Evolutionary conservation across 306 rosid genomes (phyloP), one percentile per base, ranked within the genome.

Genomic region (apple (Malus domestica)): DNA sequence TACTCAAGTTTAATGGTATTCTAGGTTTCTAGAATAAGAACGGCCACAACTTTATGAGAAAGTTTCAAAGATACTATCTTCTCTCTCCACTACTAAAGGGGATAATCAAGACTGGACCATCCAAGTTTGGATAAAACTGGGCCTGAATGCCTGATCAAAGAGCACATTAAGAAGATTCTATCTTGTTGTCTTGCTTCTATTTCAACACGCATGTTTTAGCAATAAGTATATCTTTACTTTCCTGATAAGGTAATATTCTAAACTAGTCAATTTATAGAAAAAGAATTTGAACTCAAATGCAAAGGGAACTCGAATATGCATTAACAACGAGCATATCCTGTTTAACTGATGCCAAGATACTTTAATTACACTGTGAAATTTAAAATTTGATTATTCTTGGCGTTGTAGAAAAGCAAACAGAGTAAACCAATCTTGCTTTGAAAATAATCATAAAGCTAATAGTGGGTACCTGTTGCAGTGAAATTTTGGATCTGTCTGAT

Each of bases 381-480:
- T 1, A 8, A 71, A 12, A 27, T 49, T 5, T 49, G 16, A 70
- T 70, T 44, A 22, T 55, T 10, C 8, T 15, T 49, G 18, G 18
- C 19, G 20, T 12, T 52, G 46, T 30, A 51, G 74, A 19, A 2
- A 7, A 14, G 3, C 16, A 57, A 42, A 15, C 16, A 78, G 49
- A 60, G 22, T 22, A 67, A 49, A n/a, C 8, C 4, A 35, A 33
- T 38, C 18, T 51, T 35, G 23, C 54, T 46, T 10, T 38, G 65
- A 44, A 55, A 67, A 13, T 42, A 44, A 19, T 14, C 5, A 59
- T 29, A 30, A 46, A 57, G 38, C 46, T 35, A 35, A 35, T 0
- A 42, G 22, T 16, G 35, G 55, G 51, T 74, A 92, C 97, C 97
- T 93, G 79, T 93, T 93, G 83, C 96, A 93, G 64, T 57, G 89